These are phyloP conservation scores for Ramaria rubella DNA, from an alignment of 768 basidiomycete species.

Conservation along the genomic window DNA sequence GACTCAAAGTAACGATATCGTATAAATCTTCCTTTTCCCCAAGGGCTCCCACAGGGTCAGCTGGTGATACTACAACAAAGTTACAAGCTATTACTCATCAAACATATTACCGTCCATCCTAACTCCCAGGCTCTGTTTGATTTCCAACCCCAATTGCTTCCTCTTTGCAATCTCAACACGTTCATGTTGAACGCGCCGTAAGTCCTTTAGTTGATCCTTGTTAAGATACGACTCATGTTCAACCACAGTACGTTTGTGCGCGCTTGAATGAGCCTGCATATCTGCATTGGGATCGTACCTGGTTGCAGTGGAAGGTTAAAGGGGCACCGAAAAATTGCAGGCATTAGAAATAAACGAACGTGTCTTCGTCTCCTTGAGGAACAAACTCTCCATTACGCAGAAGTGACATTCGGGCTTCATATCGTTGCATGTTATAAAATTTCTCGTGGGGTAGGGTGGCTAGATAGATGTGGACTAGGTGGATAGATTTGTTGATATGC, in stretches of 20 bases:
- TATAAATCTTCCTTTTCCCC: too few relatives aligned
- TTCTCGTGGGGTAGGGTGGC: constrained; percentile 93
- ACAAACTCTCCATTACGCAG: constrained; percentile 79
- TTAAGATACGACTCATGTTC: constrained; percentile 72
- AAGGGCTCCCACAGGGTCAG: neutral
- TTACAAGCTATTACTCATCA: constrained; percentile 36
- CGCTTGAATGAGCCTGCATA: constrained; percentile 64
- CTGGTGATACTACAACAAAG: neutral
- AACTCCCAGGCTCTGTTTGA: constrained; percentile 79
- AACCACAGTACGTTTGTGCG: constrained; percentile 58
- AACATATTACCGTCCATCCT: constrained; percentile 73
- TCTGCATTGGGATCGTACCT: constrained; percentile 80
- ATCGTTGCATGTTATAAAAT: constrained; percentile 85
- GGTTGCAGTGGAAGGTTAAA: neutral
- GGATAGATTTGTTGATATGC: neutral
- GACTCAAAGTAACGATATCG: too few relatives aligned
- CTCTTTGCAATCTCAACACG: constrained; percentile 79
- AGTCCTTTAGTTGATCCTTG: constrained; percentile 73
- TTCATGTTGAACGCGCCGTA: constrained; percentile 80
- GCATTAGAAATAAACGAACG: neutral
- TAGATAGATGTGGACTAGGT: constrained; percentile 21
- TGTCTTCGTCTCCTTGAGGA: constrained; percentile 54
- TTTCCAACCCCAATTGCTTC: constrained; percentile 83
- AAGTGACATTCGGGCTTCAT: constrained; percentile 78
- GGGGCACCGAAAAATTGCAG: neutral